Conservation (phyloP, 176 grass and related monocot species). For the Avena insularis region DNA sequence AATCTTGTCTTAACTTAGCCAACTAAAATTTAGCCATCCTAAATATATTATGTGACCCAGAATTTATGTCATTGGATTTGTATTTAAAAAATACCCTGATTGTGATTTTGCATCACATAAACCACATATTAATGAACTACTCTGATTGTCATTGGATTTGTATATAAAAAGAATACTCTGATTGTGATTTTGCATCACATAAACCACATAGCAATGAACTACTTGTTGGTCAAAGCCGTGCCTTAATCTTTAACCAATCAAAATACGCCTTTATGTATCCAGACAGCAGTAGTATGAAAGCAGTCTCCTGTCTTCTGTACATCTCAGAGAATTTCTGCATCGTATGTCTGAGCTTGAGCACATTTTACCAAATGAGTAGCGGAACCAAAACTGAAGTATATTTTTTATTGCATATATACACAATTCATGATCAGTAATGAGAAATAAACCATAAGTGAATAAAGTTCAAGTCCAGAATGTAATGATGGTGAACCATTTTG, state of each 20-base stretch:
- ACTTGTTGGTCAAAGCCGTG: background rate
- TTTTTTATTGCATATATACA: background rate
- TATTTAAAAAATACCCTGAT: no score
- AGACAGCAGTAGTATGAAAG: background rate
- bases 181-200: background rate
- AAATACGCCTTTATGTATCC: background rate
- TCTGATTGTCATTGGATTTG: background rate
- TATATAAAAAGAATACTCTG: no score
- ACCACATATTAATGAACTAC: no score
- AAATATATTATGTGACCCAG: no score
- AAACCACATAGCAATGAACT: background rate
- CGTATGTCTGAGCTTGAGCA: slow-evolving; percentile 7
- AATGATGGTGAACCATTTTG: slow-evolving; percentile 17
- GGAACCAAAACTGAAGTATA: no score
- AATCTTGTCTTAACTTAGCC: no score
- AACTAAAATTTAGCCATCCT: no score
- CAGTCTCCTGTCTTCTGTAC: background rate
- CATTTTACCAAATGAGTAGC: background rate
- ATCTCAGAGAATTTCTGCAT: slow-evolving; percentile 10
- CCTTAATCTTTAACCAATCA: background rate
- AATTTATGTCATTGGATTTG: no score
- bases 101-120: no score
- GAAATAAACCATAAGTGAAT: background rate
- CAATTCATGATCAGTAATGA: slow-evolving; percentile 2
- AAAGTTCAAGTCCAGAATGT: background rate